These are phyloP conservation scores for Schizopora paradoxa DNA, from an alignment of 1,284 basidiomycete genomes.

Conservation along the genomic window DNA sequence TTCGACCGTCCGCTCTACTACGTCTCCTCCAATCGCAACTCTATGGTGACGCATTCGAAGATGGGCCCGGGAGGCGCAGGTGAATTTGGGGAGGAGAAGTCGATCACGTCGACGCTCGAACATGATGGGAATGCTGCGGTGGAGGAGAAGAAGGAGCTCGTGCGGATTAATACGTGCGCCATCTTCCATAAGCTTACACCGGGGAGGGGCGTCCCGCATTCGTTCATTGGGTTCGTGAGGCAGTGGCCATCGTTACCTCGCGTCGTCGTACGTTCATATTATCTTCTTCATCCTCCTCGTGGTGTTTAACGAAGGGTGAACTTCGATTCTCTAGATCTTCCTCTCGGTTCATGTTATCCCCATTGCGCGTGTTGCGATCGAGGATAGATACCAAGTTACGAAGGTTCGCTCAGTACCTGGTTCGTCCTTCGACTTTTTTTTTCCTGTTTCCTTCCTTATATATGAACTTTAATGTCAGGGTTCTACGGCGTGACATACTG, in stretches of 20 bases:
- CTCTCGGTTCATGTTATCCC: conserved; percentile 50
- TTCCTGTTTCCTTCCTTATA: neutral
- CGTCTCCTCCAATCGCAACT: no score
- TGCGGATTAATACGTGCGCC: conserved; percentile 46
- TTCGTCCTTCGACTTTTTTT: conserved; percentile 17
- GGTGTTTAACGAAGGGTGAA: neutral
- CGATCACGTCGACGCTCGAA: neutral
- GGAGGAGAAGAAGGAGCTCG: conserved; percentile 31
- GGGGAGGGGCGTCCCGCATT: conserved; percentile 52
- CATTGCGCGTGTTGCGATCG: conserved; percentile 38
- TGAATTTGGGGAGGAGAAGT: no score
- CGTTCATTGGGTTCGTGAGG: conserved; percentile 48
- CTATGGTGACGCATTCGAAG: no score
- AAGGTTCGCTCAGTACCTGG: conserved; percentile 51
- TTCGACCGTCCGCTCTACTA: conserved; percentile 11
- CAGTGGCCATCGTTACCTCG: conserved; percentile 58
- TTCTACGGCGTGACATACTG: conserved; percentile 60
- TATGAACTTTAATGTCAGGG: conserved; percentile 29
- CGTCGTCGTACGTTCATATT: conserved; percentile 40
- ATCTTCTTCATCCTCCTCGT: neutral
- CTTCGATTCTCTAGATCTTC: conserved; percentile 43
- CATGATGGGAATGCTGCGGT: neutral
- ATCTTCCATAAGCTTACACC: conserved; percentile 52
- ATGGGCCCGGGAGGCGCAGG: no score
- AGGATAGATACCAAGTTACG: conserved; percentile 47